phyloP scores from a whole-genome alignment of 1,139 yeast genomes.

The Nakaseomyces kungkrabaensis region DNA sequence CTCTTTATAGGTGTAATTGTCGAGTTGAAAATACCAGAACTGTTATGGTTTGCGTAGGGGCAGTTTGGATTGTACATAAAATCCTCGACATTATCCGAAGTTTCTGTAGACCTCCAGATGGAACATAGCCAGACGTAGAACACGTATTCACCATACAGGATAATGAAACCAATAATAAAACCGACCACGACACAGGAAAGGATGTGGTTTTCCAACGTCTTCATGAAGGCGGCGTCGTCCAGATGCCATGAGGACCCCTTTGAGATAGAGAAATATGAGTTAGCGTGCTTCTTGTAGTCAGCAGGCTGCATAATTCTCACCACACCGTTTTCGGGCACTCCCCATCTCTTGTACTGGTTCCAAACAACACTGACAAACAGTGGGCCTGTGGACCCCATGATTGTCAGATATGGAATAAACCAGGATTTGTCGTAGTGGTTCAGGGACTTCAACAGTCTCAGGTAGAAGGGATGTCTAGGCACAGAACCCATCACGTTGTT shows the following conservation, averaged over 20 bases:
- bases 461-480: constrained; percentile 78
- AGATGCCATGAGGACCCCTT: constrained; percentile 86
- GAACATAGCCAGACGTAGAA: constrained; percentile 38
- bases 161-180: constrained; percentile 44
- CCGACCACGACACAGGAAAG: constrained; percentile 61
- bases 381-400: constrained; percentile 95
- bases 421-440: constrained; percentile 58
- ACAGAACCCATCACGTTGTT: constrained; percentile 90
- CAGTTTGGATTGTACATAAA: neutral
- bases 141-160: constrained; percentile 54
- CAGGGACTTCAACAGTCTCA: constrained; percentile 56
- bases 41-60: neutral
- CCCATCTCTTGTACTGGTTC: constrained; percentile 82
- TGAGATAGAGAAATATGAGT: constrained; percentile 61
- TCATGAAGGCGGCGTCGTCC: constrained; percentile 71
- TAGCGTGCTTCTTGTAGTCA: constrained; percentile 50
- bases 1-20: neutral
- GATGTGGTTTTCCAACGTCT: constrained; percentile 60
- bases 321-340: constrained; percentile 44
- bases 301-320: constrained; percentile 62
- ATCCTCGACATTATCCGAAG: neutral
- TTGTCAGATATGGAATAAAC: constrained; percentile 82
- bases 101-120: neutral
- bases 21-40: neutral
- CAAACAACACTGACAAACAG: constrained; percentile 75